Base-by-base conservation (phyloP, 169 alveolate genomes). In the Eimeria sp. region DNA sequence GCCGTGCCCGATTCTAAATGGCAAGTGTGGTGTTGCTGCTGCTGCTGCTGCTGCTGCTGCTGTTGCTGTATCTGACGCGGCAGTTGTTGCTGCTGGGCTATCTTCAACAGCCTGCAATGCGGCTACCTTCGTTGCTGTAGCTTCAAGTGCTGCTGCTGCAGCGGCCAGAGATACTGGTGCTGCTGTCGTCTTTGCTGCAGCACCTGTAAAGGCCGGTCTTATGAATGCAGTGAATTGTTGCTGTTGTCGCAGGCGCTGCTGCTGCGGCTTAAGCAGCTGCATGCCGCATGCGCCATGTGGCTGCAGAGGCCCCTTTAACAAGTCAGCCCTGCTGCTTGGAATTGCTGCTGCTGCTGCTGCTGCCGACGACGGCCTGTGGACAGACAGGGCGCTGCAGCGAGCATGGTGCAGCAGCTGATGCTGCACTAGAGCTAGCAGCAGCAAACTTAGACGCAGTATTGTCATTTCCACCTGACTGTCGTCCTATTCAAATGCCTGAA, bases 1-100 rank as follows among this genome's bases (percentile, higher is more conserved):
- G 27, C 98, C 98, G 58, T 97, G 98, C 40, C 98, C 98, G 43
- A 90, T 78, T 62, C 97, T 74, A 49, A 87, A 60, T 56, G 77
- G 52, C 25, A 64, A 43, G 4, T 16, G 49, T 37, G 82, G 87
- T 37, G 71, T 95, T 49, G 95, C 64, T 20, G 66, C 80, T 64
- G 89, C 89, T 25, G 88, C 52, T 23, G 89, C 76, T 37, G 54
- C 43, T 40, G 89, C 72, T 46, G 76, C 89, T 68, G 76, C 60
- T 46, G 78, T 2, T 33, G 71, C 60, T 23, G 13, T 46, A 2
- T 56, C 37, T 27, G 52, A 16, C 10, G 64, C 9, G 1, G 40
- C 66, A 6, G 80, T 10, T 11, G 90, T 25, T n/a, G 20, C 33
- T 30, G 30, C 66, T 25, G 78, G 8, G 56, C 46, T 18, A 23